phyloP scores from a whole-genome alignment of 805 yeast species.

The Wickerhamomyces tratensis region DNA sequence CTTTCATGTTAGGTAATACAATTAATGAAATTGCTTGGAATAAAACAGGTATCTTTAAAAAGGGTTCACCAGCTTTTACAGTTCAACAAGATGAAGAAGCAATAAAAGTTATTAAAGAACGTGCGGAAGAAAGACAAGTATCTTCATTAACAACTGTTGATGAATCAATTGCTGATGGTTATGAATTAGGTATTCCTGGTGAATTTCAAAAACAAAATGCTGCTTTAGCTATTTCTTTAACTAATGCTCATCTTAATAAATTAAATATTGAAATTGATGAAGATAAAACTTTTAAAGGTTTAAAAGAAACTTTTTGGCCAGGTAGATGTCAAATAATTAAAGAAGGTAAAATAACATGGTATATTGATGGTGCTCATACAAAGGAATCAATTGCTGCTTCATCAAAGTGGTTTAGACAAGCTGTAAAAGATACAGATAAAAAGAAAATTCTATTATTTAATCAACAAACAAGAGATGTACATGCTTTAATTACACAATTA shows the following conservation, averaged over 20 bases:
- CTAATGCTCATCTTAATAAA: slow-evolving; percentile 45
- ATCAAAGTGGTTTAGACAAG: slow-evolving; percentile 59
- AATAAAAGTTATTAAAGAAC: slow-evolving; percentile 41
- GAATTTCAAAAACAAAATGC: slow-evolving; percentile 83
- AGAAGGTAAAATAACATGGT: slow-evolving; percentile 54
- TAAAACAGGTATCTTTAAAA: slow-evolving; percentile 87
- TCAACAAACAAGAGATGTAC: slow-evolving; percentile 89
- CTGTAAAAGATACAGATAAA: slow-evolving; percentile 22
- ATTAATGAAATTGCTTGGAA: slow-evolving; percentile 91
- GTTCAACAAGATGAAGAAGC: slow-evolving; percentile 48
- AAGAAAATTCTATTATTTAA: slow-evolving; percentile 63
- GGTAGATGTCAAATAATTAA: slow-evolving; percentile 82
- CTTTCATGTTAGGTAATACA: slow-evolving; percentile 69
- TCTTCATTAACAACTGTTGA: slow-evolving; percentile 40
- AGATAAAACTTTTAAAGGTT: slow-evolving; percentile 33
- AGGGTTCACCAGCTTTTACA: slow-evolving; percentile 53
- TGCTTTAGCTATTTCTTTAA: slow-evolving; percentile 70
- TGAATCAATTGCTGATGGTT: slow-evolving; percentile 18
- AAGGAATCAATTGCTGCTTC: slow-evolving; percentile 80
- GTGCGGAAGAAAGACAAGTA: slow-evolving; percentile 59
- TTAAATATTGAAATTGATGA: slow-evolving; percentile 31
- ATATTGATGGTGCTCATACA: slow-evolving; percentile 94
- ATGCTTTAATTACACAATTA: slow-evolving; percentile 47
- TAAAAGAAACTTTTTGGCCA: slow-evolving; percentile 75
- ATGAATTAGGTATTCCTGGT: slow-evolving; percentile 66